phyloP scores from a whole-genome alignment of 2,329 filamentous ascomycete genomes.

The Peltaster fructicola region DNA sequence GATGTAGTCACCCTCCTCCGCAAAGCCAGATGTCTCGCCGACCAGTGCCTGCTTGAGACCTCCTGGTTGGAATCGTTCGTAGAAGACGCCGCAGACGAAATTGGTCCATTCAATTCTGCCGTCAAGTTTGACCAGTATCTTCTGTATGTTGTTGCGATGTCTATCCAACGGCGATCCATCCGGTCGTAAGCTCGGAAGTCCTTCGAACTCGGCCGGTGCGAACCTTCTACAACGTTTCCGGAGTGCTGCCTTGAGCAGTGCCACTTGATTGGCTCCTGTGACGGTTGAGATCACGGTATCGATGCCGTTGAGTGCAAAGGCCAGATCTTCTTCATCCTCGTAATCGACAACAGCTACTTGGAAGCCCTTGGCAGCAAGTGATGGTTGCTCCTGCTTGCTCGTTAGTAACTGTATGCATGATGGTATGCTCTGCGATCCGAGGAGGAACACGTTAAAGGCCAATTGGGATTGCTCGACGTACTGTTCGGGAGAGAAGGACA shows the following conservation, averaged over 20 bases:
- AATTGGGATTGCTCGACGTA: slow-evolving; percentile 21
- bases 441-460: background rate
- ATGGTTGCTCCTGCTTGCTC: slow-evolving; percentile 32
- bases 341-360: slow-evolving; percentile 58
- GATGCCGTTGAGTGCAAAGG: slow-evolving; percentile 50
- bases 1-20: slow-evolving; percentile 45
- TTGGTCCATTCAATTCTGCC: slow-evolving; percentile 47
- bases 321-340: slow-evolving; percentile 36
- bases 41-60: slow-evolving; percentile 45
- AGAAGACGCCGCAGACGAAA: slow-evolving; percentile 59
- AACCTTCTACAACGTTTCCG: slow-evolving; percentile 48
- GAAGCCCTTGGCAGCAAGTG: slow-evolving; percentile 38
- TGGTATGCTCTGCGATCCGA: background rate
- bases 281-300: slow-evolving; percentile 63
- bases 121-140: slow-evolving; percentile 37
- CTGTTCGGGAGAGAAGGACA: slow-evolving; percentile 50
- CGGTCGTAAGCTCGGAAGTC: slow-evolving; percentile 38
- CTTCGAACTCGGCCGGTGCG: slow-evolving; percentile 61
- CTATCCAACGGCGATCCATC: slow-evolving; percentile 43
- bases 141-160: slow-evolving; percentile 38
- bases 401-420: slow-evolving; percentile 5
- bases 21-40: slow-evolving; percentile 36
- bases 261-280: slow-evolving; percentile 45
- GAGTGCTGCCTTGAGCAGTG: slow-evolving; percentile 54
- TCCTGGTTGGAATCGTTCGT: slow-evolving; percentile 54